phyloP scores from a whole-genome alignment of 208 protist genomes.

The Leishmania turanica region DNA sequence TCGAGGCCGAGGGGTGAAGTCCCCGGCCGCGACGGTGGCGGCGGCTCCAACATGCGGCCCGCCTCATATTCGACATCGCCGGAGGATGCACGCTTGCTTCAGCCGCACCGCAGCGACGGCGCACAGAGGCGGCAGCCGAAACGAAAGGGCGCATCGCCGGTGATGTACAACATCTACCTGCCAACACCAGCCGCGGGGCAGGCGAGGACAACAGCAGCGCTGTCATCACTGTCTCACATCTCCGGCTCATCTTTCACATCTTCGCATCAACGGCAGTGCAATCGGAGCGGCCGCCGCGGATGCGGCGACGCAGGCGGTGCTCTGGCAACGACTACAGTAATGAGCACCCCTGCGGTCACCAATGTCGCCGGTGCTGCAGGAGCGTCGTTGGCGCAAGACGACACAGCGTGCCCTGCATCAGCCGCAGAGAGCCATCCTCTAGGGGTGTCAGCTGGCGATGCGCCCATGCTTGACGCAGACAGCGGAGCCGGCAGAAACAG shows the following conservation, averaged over 20 bases:
- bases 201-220: not conserved
- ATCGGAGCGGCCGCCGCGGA: not conserved
- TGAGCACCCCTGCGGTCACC: not conserved
- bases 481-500: not conserved
- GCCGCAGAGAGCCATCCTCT: not conserved
- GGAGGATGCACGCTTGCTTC: not conserved
- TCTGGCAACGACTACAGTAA: not conserved
- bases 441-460: not conserved
- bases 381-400: not conserved
- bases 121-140: not conserved
- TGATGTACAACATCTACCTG: conserved; percentile 10
- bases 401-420: not conserved
- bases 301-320: not conserved
- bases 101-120: not conserved
- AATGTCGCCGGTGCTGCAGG: not conserved
- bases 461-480: not conserved
- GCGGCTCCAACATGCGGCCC: not conserved
- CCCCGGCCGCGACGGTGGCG: not conserved
- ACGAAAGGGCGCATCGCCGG: not conserved
- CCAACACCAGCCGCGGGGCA: not conserved
- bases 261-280: not conserved
- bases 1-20: not conserved
- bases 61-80: not conserved
- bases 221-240: too few relatives aligned
- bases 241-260: not conserved